Conservation (phyloP, 768 basidiomycete species). For the Xerocomellus amylosporus region DNA sequence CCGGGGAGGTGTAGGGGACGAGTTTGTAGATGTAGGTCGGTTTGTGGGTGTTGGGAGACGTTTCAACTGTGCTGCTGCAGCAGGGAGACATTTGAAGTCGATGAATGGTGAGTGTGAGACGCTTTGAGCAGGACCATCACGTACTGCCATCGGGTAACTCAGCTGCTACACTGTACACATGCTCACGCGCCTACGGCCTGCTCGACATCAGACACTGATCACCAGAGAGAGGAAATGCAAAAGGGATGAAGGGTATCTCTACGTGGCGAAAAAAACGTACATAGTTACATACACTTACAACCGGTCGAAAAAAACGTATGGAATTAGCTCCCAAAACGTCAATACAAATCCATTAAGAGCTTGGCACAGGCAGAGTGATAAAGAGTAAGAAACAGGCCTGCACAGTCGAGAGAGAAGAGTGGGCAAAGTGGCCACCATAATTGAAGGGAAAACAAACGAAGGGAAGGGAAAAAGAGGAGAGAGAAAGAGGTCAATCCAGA, state of each 20-base stretch:
- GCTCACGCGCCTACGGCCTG: too few species aligned
- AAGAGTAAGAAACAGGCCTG: conserved; percentile 11
- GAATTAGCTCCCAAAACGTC: not conserved
- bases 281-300: conserved; percentile 24
- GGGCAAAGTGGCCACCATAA: conserved; percentile 10
- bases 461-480: not conserved
- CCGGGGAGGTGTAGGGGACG: conserved; percentile 39
- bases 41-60: not conserved
- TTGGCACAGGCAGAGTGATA: conserved; percentile 11
- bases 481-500: conserved; percentile 1
- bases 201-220: not conserved
- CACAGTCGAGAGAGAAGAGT: conserved; percentile 5
- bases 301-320: conserved; percentile 8
- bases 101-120: not conserved
- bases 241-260: conserved; percentile 29
- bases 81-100: conserved; percentile 4
- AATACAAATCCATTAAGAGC: conserved; percentile 23
- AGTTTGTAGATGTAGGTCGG: conserved; percentile 66
- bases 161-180: too few species aligned
- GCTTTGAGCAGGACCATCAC: not conserved
- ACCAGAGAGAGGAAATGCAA: not conserved
- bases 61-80: not conserved
- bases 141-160: too few species aligned
- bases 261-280: conserved; percentile 16
- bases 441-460: conserved; percentile 3